Evolutionary conservation across 1,284 basidiomycete genomes (phyloP).

Genomic region (Cutaneotrichosporon cavernicola): DNA sequence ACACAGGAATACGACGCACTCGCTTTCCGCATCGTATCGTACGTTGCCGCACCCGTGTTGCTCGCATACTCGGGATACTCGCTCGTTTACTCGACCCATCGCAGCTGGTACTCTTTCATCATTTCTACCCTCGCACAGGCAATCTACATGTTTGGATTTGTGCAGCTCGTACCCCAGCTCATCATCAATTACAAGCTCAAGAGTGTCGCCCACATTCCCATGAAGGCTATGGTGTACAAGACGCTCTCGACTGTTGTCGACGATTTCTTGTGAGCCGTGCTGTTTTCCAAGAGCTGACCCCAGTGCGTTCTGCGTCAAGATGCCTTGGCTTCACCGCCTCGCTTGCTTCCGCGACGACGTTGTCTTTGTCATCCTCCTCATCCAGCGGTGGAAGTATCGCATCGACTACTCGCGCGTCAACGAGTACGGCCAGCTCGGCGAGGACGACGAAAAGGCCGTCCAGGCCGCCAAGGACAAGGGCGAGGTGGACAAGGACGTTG

Average conservation of each 20-base stretch:
- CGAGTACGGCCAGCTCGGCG: constrained; percentile 83
- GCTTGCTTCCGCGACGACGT: constrained; percentile 73
- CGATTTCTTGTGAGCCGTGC: constrained; percentile 71
- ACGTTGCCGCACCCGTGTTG: constrained; percentile 78
- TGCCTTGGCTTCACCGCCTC: constrained; percentile 81
- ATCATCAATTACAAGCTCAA: constrained; percentile 93
- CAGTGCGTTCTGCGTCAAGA: constrained; percentile 69
- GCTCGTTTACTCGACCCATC: constrained; percentile 61
- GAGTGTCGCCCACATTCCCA: constrained; percentile 58
- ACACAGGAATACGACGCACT: constrained; percentile 79
- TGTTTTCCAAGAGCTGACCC: neutral
- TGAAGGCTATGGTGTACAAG: constrained; percentile 97
- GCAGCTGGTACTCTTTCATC: constrained; percentile 92
- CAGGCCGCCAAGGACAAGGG: constrained; percentile 54
- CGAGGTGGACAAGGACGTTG: constrained; percentile 34
- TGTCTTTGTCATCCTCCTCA: constrained; percentile 62
- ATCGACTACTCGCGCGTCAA: constrained; percentile 90
- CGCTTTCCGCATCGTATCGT: constrained; percentile 70
- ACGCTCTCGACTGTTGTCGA: constrained; percentile 68
- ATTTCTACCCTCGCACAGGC: constrained; percentile 62
- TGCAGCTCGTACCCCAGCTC: constrained; percentile 86
- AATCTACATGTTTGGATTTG: constrained; percentile 85
- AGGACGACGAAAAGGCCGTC: constrained; percentile 24
- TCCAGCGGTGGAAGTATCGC: constrained; percentile 89
- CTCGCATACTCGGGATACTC: constrained; percentile 87